phyloP scores from a whole-genome alignment of 176 grass and related monocot species.

The Chrysopogon serrulatus region DNA sequence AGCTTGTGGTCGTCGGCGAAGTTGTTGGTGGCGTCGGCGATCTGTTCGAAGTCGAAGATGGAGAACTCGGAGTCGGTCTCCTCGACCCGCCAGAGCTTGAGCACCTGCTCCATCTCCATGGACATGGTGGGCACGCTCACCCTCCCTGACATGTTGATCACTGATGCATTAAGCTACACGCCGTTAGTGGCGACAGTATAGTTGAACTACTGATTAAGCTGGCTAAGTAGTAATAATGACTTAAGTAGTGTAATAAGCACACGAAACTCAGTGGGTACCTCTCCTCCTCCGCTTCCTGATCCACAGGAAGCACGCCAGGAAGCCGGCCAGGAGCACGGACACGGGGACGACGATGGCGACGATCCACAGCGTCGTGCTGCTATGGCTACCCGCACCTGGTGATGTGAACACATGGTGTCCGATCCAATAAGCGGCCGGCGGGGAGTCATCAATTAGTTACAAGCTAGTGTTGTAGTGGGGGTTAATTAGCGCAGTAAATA shows the following conservation, averaged over 20 bases:
- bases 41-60: slow-evolving; percentile 37
- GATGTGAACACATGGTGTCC: background rate
- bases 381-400: too few relatives aligned
- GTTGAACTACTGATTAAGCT: too few relatives aligned
- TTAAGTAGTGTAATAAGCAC: background rate
- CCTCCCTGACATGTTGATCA: slow-evolving; percentile 2
- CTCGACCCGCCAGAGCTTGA: slow-evolving; percentile 30
- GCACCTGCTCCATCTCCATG: slow-evolving; percentile 50
- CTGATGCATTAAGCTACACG: background rate
- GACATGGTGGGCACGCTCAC: slow-evolving; percentile 43
- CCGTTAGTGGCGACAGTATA: background rate
- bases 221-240: too few relatives aligned
- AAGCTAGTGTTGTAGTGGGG: too few relatives aligned
- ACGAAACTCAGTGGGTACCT: background rate
- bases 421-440: background rate
- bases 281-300: slow-evolving; percentile 38
- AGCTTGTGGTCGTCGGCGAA: slow-evolving; percentile 48
- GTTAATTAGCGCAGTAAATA: too few relatives aligned
- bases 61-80: slow-evolving; percentile 43
- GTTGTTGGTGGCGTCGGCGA: slow-evolving; percentile 34
- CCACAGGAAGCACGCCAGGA: slow-evolving; percentile 43
- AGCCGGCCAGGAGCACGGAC: slow-evolving; percentile 19
- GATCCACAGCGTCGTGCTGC: slow-evolving; percentile 5
- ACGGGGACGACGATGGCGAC: slow-evolving; percentile 17
- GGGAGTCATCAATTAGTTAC: background rate